Percentiles rank a stretch among this genome's conserved stretches.
Evolutionary conservation across 2,329 filamentous ascomycete species (phyloP).

Genomic region (Penicillium nordicum): DNA sequence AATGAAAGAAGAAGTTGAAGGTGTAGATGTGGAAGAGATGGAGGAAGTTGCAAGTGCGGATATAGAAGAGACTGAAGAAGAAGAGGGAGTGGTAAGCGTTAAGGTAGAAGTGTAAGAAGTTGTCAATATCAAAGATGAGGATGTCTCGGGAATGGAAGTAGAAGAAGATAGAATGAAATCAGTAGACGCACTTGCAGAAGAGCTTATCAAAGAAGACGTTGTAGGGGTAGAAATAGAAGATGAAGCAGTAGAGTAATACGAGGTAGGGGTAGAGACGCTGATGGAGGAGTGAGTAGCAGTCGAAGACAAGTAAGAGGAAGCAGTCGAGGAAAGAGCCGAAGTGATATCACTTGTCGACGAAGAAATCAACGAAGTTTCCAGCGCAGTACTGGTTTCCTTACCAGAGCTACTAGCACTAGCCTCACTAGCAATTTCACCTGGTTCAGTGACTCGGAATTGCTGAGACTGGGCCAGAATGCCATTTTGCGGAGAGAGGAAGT

Average conservation of each 20-base stretch:
- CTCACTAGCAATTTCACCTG: constrained; percentile 18
- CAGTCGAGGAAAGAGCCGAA: constrained; percentile 16
- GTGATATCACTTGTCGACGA: constrained; percentile 15
- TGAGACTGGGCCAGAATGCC: constrained; percentile 45
- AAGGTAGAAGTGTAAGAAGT: neutral
- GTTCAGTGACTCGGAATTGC: constrained; percentile 30
- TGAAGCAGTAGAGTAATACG: constrained; percentile 12
- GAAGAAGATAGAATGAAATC: constrained; percentile 8
- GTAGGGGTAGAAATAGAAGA: constrained; percentile 17
- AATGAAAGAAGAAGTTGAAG: constrained; percentile 22
- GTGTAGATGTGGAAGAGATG: constrained; percentile 13
- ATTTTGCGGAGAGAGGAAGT: constrained; percentile 36
- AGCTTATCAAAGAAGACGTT: constrained; percentile 24
- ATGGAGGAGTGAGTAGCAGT: constrained; percentile 12
- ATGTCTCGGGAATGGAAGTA: neutral
- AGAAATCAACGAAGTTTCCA: constrained; percentile 26
- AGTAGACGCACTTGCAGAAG: constrained; percentile 21
- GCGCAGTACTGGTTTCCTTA: constrained; percentile 25
- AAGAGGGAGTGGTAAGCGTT: constrained; percentile 8
- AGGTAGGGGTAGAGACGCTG: constrained; percentile 12
- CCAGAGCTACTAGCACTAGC: constrained; percentile 18
- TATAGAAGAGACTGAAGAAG: constrained; percentile 12
- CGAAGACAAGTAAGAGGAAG: constrained; percentile 17
- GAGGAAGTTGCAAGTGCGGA: constrained; percentile 11
- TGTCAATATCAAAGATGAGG: neutral